Percentiles rank a stretch among this genome's conserved stretches.
These are phyloP conservation scores for Luvunga scandens DNA, from an alignment of 345 rosid genomes.

Conservation along the genomic window DNA sequence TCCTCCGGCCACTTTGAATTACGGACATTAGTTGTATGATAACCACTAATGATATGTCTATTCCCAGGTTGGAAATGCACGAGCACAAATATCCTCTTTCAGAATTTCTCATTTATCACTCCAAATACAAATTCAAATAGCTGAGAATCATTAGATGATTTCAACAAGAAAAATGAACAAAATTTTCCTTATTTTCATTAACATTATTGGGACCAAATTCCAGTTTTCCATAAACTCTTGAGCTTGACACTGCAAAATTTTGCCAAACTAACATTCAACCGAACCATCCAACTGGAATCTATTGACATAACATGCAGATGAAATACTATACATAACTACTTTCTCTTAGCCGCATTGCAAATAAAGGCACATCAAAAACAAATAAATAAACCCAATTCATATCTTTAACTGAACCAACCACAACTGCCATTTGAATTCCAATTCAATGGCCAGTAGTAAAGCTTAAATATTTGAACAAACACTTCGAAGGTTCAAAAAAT, in stretches of 20 bases:
- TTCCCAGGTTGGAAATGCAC: not conserved
- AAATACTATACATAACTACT: not conserved
- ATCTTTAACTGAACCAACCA: not conserved
- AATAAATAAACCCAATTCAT: not conserved
- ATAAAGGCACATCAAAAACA: not conserved
- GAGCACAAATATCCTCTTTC: not conserved
- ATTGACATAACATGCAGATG: not conserved
- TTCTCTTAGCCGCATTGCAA: not conserved
- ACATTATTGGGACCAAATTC: not conserved
- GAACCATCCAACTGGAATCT: not conserved
- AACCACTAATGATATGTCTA: not conserved
- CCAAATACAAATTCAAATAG: not conserved
- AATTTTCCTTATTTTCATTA: not conserved
- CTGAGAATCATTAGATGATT: not conserved
- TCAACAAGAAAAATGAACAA: not conserved
- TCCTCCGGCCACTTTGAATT: not conserved
- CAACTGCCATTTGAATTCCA: not conserved
- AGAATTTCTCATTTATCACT: not conserved
- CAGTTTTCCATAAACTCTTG: not conserved
- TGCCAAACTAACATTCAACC: not conserved
- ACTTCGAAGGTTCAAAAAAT: not conserved
- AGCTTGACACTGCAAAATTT: not conserved
- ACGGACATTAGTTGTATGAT: not conserved
- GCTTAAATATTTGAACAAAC: not conserved
- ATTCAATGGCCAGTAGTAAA: constrained; percentile 1